These are phyloP conservation scores for Phytophthora cactorum DNA, from an alignment of 352 stramenopile genomes.

Conservation along the genomic window DNA sequence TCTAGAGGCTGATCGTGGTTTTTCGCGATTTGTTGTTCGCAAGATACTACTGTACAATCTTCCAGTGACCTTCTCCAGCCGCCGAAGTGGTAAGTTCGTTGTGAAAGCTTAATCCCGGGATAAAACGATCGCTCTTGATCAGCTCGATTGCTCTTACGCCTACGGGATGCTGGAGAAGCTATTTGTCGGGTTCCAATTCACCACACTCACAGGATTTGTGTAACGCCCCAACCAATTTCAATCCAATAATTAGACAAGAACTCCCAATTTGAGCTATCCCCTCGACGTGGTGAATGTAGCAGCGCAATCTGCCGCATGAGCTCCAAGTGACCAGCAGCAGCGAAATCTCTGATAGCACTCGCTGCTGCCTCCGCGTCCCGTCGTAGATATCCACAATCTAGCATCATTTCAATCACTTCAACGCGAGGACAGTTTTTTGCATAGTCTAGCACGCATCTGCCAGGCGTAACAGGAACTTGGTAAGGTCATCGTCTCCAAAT, in stretches of 20 bases:
- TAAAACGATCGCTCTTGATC: neutral
- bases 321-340: neutral
- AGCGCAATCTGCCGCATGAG: neutral
- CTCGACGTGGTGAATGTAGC: neutral
- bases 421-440: neutral
- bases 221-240: neutral
- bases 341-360: neutral
- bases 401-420: conserved; percentile 16
- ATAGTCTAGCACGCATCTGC: conserved; percentile 15
- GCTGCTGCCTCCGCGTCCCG: neutral
- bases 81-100: neutral
- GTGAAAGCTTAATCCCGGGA: too few species aligned
- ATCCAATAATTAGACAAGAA: neutral
- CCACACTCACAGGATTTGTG: too few species aligned
- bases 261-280: neutral
- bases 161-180: neutral
- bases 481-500: neutral
- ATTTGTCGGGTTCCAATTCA: too few species aligned
- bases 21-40: neutral
- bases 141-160: neutral
- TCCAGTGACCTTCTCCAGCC: neutral
- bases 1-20: neutral
- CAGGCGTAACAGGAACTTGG: conserved; percentile 1
- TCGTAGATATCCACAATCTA: conserved; percentile 8
- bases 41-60: neutral